A percentile compares a stretch with the other conserved stretches of the same genome.
Evolutionary conservation across 2,329 filamentous ascomycete genomes (phyloP).

Genomic region (Diplodia seriata): DNA sequence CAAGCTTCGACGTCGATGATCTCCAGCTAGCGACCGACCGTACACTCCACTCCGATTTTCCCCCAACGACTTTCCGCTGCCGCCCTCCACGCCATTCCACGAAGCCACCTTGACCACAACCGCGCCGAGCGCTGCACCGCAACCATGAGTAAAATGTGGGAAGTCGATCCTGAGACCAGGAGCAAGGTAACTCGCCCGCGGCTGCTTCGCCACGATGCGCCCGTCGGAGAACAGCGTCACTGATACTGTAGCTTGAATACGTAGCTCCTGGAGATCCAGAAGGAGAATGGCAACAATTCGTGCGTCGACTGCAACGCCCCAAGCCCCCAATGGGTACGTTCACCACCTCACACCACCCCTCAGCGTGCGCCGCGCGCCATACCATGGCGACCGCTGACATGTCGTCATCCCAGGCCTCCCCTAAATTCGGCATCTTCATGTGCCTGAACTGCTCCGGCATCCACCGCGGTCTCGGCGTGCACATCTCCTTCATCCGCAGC

Average conservation of each 20-base stretch:
- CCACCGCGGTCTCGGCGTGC: conserved; percentile 92
- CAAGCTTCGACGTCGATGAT: conserved; percentile 5
- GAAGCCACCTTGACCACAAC: conserved; percentile 24
- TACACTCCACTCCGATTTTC: neutral
- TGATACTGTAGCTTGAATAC: conserved; percentile 1
- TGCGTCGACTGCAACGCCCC: conserved; percentile 97
- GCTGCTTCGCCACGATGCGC: neutral
- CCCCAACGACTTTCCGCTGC: conserved; percentile 2
- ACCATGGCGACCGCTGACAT: conserved; percentile 5
- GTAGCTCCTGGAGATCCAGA: conserved; percentile 89
- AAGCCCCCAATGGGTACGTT: conserved; percentile 91
- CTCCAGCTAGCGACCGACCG: neutral
- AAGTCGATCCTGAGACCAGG: conserved; percentile 96
- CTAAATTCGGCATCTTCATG: conserved; percentile 99
- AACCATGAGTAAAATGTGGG: conserved; percentile 83
- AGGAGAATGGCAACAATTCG: conserved; percentile 83
- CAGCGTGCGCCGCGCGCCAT: neutral
- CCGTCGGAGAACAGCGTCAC: neutral
- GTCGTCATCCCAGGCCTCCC: conserved; percentile 65
- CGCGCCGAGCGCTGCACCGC: conserved; percentile 28
- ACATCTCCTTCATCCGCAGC: conserved; percentile 97
- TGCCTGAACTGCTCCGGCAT: conserved; percentile 95
- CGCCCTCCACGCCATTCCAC: conserved; percentile 15
- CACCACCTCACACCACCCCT: conserved; percentile 31
- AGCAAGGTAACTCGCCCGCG: conserved; percentile 73